Evolutionary conservation across 139 green algal species (phyloP).

Genomic region (Diplosphaera chodatii): DNA sequence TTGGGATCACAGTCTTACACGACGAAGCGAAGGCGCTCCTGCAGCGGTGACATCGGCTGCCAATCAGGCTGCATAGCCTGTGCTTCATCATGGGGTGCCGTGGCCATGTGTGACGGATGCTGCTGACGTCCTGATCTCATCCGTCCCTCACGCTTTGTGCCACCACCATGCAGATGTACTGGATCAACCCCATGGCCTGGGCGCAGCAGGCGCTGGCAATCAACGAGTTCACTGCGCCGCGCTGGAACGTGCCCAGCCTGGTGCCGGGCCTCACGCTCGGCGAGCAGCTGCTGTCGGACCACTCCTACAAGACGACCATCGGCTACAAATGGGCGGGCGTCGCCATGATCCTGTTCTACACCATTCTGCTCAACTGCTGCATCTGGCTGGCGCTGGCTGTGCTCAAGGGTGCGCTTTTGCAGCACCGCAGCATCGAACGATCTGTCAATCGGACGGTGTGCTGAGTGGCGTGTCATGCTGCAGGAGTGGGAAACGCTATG

Average conservation of each 20-base stretch:
- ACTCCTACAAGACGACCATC: background rate
- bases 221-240: conserved; percentile 23
- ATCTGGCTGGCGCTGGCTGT: conserved; percentile 5
- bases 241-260: conserved; percentile 5
- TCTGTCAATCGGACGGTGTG: too few relatives aligned
- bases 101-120: too few relatives aligned
- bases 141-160: background rate
- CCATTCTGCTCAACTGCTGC: conserved; percentile 10
- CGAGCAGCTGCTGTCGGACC: background rate
- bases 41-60: too few relatives aligned
- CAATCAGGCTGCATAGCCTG: too few relatives aligned
- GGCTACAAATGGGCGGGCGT: conserved; percentile 10
- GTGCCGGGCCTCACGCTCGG: background rate
- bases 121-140: too few relatives aligned
- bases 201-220: conserved; percentile 5
- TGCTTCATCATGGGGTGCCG: too few relatives aligned
- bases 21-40: too few relatives aligned
- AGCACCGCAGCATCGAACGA: too few relatives aligned
- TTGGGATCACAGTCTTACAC: too few relatives aligned
- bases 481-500: too few relatives aligned
- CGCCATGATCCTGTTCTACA: background rate
- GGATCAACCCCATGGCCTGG: conserved; percentile 16
- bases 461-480: too few relatives aligned
- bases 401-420: background rate
- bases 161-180: background rate